Evolutionary conservation across 2,329 filamentous ascomycete genomes (phyloP), one percentile per base, ranked within the genome.

Genomic region (Aspergillus candidus): DNA sequence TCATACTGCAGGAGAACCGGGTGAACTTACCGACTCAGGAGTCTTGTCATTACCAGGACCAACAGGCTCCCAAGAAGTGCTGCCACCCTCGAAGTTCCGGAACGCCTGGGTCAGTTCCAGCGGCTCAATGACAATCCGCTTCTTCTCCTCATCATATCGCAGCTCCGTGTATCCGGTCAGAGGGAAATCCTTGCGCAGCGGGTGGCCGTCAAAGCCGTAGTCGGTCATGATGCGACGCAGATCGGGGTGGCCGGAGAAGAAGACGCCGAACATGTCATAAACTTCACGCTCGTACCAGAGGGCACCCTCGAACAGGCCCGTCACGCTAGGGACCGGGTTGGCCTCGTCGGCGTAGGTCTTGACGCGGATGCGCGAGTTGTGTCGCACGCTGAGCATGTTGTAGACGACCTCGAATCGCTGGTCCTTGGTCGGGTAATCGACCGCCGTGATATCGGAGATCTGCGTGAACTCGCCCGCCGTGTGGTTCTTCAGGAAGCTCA

Each of bases 211-310:
- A 63, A 98, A 98, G 41, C 93, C 93, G 69, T 98, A 98, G 69
- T 98, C 93, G 54, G 93, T 98, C 91, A 98, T 94, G 73, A 98
- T 97, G 57, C 93, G 82, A 68, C 93, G 83, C 58, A 98, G 76
- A 73, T 98, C 94, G 32, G 93, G 93, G 74, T 98, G 93, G 50
- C 85, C 88, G 43, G 84, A 78, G 72, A 98, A 98, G 77, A 97
- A 96, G 55, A 98, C 89, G 52, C 93, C 93, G 64, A 94, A 98
- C 61, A 98, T 71, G 70, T 98, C 93, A 72, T 97, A 97, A 17
- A 94, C 89, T 72, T 98, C 93, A 56, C 93, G 82, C 76, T 98
- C 93, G 67, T 94, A 97, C 93, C 93, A 98, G 72, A 97, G 93
- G 60, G 93, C 94, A 48, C 93, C 93, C 64, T 96, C 90, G 67